Base-by-base conservation (phyloP, 805 yeast genomes). In the Starmerella tilneyi region DNA sequence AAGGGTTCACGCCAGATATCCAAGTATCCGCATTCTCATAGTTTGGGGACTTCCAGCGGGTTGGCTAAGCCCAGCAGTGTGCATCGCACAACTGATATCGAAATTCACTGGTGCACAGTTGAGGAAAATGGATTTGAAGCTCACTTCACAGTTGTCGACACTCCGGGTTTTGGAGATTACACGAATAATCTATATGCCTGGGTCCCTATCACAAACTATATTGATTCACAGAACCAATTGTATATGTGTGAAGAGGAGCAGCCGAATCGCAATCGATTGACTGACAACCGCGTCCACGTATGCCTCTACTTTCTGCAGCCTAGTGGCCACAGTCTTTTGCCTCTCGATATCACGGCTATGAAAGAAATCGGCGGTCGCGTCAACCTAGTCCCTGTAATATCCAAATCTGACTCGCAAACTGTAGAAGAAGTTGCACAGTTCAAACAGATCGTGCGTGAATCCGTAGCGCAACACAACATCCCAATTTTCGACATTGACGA, bases 161-260 rank as follows among this genome's bases (percentile, higher is more conserved):
- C 96, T 2, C 95, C 95, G 8, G 96, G 96, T 1, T 84, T 85
- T 62, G 96, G 96, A 49, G 94, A 84, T 61, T 82, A 81, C 62
- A 81, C 85, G 53, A 81, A 86, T 68, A 88, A 86, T 66, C 74
- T 73, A 58, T 80, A 81, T 61, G 73, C 92, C 36, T 85, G 94
- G 94, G 80, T 79, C 48, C 85, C 95, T 30, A 74, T 85, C 55
- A 71, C 82, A 49, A 94, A 84, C 63, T 88, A 84, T 63, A 77
- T 88, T 51, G 95, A 86, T 63, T 94, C 84, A 60, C 96, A 86
- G 67, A 92, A 84, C 59, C 86, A 81, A 58, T 73, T 81, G 20
- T 85, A 67, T 62, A 81, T 86, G 89, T 82, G 82, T 62, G 95
- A 84, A 63, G 96, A 86, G 61, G 92, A 85, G 60, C 97, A 88